Conservation (phyloP, 495 filamentous ascomycete species). For the Astrocystis sublimbata region DNA sequence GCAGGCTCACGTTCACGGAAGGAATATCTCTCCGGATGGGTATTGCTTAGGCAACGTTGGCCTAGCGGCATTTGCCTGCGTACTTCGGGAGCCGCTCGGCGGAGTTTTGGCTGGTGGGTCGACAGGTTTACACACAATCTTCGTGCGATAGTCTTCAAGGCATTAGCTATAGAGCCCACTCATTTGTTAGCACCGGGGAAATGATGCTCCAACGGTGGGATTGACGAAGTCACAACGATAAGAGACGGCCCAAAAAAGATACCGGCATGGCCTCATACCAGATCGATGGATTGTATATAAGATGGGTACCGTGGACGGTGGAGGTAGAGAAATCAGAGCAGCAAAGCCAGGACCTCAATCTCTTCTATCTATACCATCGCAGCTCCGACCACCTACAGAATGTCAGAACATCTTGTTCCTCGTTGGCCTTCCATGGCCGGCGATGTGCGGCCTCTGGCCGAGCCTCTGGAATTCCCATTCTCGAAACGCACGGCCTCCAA, state of each 20-base stretch:
- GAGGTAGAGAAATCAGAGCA: background rate
- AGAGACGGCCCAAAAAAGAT: background rate
- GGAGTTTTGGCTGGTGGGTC: background rate
- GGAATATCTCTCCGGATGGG: background rate
- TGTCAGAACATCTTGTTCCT: background rate
- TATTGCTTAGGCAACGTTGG: background rate
- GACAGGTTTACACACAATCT: background rate
- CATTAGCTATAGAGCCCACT: background rate
- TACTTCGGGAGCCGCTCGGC: background rate
- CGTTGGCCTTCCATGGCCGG: slow-evolving; percentile 13
- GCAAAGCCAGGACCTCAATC: background rate
- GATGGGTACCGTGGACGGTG: background rate
- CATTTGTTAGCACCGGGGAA: slow-evolving; percentile 5
- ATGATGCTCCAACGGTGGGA: background rate
- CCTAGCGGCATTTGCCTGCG: background rate
- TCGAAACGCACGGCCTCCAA: slow-evolving; percentile 57
- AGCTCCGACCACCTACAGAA: background rate
- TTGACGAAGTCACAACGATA: background rate
- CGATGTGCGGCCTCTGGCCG: slow-evolving; percentile 51
- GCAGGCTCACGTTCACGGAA: background rate
- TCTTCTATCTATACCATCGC: background rate
- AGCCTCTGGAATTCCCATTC: slow-evolving; percentile 60
- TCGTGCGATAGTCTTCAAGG: background rate
- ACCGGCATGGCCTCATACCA: background rate
- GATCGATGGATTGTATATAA: background rate